Evolutionary conservation across 257 asterid genomes (phyloP), one percentile per base, ranked within the genome.

Genomic region (Ehretia macrophylla): DNA sequence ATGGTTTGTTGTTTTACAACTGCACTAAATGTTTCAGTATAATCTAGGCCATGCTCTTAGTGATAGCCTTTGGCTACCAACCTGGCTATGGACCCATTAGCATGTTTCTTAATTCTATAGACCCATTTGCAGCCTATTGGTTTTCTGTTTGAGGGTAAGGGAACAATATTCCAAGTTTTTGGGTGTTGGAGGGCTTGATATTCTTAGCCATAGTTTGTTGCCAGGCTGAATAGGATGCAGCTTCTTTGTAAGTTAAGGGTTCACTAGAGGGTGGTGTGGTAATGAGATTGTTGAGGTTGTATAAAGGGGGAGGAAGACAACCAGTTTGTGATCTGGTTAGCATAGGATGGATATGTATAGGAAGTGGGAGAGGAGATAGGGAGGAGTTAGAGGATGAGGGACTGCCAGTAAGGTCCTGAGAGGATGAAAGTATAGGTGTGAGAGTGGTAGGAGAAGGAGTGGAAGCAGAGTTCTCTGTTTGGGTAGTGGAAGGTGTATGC

Each of bases 81-180:
- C 8, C 45, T 10, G 2, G 60, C 60, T 14, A 32, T 13, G 4
- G 10, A 11, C 0, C 60, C 46, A 55, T 55, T 20, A 20, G 46
- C 32, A 9, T 32, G 14, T 8, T 11, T 27, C 46, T 55, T 55
- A 12, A 55, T 20, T 10, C 13, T 17, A 35, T 14, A 55, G 10
- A 55, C 19, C 46, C 45, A 55, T 32, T 55, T 55, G 22, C 45
- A 55, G 13, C 27, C 18, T 11, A 55, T 55, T 1, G 21, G 60
- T 5, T 55, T 8, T 1, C 45, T 20, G 9, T 35, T 35, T 27
- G 14, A 1, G 1, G 21, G 60, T 12, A 13, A 11, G 0, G 46
- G 17, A 23, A 55, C 38, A 40, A 55, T 4, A 1, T 10, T 40
- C 37, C n/a, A 55, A 10, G 32, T 51, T 17, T 21, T 8, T 1